Percentiles rank a stretch among this genome's conserved stretches.
Evolutionary conservation across 352 stramenopile genomes (phyloP).

Genomic region (Pythium angustatum): DNA sequence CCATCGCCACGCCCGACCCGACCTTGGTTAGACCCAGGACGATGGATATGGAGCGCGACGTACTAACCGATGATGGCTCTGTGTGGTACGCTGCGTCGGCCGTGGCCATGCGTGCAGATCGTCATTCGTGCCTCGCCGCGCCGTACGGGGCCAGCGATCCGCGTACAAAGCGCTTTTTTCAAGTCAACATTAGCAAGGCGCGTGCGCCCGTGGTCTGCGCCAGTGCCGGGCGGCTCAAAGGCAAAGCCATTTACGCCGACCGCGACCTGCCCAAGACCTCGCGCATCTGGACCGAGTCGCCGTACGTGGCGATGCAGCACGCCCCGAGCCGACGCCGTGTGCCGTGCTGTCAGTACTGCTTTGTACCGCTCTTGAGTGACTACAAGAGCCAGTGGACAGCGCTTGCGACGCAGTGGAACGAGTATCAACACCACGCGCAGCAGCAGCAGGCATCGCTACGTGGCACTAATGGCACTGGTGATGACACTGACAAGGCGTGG

Average conservation of each 20-base stretch:
- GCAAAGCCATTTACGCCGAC: conserved; percentile 74
- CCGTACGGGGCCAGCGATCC: conserved; percentile 55
- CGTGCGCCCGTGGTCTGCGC: conserved; percentile 63
- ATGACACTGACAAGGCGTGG: too few species aligned
- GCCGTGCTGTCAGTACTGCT: conserved; percentile 71
- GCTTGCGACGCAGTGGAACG: conserved; percentile 40
- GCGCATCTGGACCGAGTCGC: conserved; percentile 68
- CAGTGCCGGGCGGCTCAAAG: conserved; percentile 58
- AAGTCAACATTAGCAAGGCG: conserved; percentile 59
- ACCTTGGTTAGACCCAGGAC: conserved; percentile 7
- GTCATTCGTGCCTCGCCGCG: conserved; percentile 50
- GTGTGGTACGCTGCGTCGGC: conserved; percentile 19
- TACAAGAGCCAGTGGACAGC: conserved; percentile 50
- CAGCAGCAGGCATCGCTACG: neutral
- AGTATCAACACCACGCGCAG: conserved; percentile 13
- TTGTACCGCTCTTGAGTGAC: conserved; percentile 56
- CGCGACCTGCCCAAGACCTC: conserved; percentile 43
- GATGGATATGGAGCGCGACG: neutral
- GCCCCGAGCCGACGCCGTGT: conserved; percentile 44
- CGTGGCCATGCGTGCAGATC: conserved; percentile 25
- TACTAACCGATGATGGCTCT: conserved; percentile 6
- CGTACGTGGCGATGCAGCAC: conserved; percentile 77
- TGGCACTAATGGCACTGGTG: too few species aligned
- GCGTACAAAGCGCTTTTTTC: conserved; percentile 57
- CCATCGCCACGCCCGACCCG: conserved; percentile 5